Conservation (phyloP, 805 yeast genomes). For the Starmera caribaea region DNA sequence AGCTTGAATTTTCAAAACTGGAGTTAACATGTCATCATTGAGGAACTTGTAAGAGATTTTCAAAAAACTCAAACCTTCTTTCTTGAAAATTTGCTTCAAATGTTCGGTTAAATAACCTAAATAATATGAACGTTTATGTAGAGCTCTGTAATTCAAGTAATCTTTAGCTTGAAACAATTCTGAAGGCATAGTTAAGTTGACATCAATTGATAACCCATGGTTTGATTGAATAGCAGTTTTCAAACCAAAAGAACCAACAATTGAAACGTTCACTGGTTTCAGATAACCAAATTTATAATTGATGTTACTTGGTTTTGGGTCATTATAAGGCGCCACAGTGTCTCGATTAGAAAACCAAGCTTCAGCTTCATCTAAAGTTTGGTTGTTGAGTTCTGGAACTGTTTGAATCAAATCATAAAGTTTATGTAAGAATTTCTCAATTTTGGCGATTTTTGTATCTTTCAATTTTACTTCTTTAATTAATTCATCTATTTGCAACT, state of each 20-base stretch:
- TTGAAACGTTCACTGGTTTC: conserved; percentile 64
- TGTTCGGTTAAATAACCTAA: conserved; percentile 68
- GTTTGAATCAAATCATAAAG: conserved; percentile 58
- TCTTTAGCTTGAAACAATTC: conserved; percentile 76
- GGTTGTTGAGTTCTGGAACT: conserved; percentile 46
- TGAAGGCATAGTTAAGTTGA: conserved; percentile 75
- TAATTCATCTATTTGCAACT: conserved; percentile 87
- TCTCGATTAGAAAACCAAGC: conserved; percentile 38
- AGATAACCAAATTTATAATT: conserved; percentile 63
- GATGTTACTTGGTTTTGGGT: conserved; percentile 71
- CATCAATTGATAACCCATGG: conserved; percentile 60
- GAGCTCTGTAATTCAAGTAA: conserved; percentile 78
- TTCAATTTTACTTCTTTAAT: conserved; percentile 71
- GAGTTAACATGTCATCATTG: conserved; percentile 71
- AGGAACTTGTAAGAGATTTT: conserved; percentile 55
- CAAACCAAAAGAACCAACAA: conserved; percentile 85
- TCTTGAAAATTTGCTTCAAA: conserved; percentile 42
- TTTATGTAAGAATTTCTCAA: conserved; percentile 70
- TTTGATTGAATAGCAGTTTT: conserved; percentile 68
- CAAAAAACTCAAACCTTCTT: conserved; percentile 38
- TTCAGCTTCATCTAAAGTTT: conserved; percentile 52
- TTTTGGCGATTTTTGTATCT: conserved; percentile 51
- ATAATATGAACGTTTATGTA: conserved; percentile 85
- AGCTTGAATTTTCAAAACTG: conserved; percentile 59
- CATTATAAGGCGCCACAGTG: conserved; percentile 75